A percentile compares a stretch with the other conserved stretches of the same genome.
Conservation (phyloP, 495 filamentous ascomycete genomes). For the Hypoxylon subgilvum region DNA sequence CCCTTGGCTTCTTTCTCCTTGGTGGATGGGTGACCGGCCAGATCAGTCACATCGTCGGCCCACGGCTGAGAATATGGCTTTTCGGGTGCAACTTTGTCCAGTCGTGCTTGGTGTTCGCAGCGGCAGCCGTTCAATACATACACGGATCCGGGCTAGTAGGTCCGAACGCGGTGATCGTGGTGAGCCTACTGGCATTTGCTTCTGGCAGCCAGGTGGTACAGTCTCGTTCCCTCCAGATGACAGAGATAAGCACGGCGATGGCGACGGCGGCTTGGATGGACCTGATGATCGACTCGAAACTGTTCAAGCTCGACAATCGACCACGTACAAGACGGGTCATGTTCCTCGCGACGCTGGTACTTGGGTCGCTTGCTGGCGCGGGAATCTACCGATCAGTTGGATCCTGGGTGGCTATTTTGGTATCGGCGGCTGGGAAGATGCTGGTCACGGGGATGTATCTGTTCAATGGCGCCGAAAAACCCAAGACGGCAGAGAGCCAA, state of each 20-base stretch:
- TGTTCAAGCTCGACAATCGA: slow-evolving; percentile 54
- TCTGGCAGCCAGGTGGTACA: slow-evolving; percentile 66
- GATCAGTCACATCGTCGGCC: slow-evolving; percentile 58
- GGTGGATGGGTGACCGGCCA: slow-evolving; percentile 63
- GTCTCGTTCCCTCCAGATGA: slow-evolving; percentile 59
- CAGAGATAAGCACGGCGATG: slow-evolving; percentile 72
- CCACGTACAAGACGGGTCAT: slow-evolving; percentile 57
- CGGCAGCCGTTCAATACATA: slow-evolving; percentile 55
- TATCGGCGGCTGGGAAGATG: slow-evolving; percentile 54
- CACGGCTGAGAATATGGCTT: slow-evolving; percentile 58
- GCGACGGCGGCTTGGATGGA: slow-evolving; percentile 70
- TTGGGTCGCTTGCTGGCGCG: slow-evolving; percentile 62
- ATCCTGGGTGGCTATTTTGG: slow-evolving; percentile 49
- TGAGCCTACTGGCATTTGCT: slow-evolving; percentile 61
- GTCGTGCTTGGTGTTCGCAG: slow-evolving; percentile 59
- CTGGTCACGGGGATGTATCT: slow-evolving; percentile 53
- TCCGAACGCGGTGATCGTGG: slow-evolving; percentile 46
- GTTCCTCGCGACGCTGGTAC: slow-evolving; percentile 57
- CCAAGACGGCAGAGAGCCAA: slow-evolving; percentile 26
- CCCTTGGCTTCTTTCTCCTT: slow-evolving; percentile 61
- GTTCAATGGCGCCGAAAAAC: slow-evolving; percentile 48
- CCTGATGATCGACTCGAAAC: slow-evolving; percentile 59
- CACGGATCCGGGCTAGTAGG: slow-evolving; percentile 44
- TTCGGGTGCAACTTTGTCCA: slow-evolving; percentile 59
- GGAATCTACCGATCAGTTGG: slow-evolving; percentile 50